These are phyloP conservation scores for Aspergillus incahuasiensis DNA, from an alignment of 495 filamentous ascomycete genomes.

Conservation along the genomic window DNA sequence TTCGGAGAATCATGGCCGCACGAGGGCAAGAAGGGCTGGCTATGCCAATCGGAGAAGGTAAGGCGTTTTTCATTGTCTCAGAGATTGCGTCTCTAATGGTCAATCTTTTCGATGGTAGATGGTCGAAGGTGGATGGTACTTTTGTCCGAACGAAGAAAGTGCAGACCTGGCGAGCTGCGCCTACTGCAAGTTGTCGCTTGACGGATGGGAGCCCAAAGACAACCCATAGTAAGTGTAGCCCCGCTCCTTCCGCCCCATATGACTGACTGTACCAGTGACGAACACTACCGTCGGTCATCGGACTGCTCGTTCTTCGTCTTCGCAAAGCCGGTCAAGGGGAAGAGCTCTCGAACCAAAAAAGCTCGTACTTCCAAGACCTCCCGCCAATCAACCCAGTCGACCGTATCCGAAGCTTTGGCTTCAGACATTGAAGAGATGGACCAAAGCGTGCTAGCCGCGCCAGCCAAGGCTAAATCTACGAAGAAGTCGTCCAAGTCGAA, in stretches of 20 bases:
- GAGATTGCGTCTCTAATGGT: slow-evolving; percentile 1
- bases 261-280: slow-evolving; percentile 56
- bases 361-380: slow-evolving; percentile 63
- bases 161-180: slow-evolving; percentile 82
- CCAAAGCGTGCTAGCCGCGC: slow-evolving; percentile 59
- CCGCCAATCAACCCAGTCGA: slow-evolving; percentile 68
- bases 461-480: slow-evolving; percentile 46
- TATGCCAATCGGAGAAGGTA: slow-evolving; percentile 83
- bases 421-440: slow-evolving; percentile 58
- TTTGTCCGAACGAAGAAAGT: slow-evolving; percentile 73
- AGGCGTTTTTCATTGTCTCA: background rate
- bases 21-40: slow-evolving; percentile 81
- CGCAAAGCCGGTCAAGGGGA: slow-evolving; percentile 38
- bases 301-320: slow-evolving; percentile 78
- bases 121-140: slow-evolving; percentile 89
- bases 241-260: slow-evolving; percentile 18
- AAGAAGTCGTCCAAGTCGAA: slow-evolving; percentile 44
- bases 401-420: slow-evolving; percentile 51
- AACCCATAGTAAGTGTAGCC: slow-evolving; percentile 65
- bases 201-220: slow-evolving; percentile 90
- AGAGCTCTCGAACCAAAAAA: slow-evolving; percentile 48
- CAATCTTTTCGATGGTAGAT: slow-evolving; percentile 50
- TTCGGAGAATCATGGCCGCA: slow-evolving; percentile 81
- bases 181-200: slow-evolving; percentile 80
- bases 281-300: slow-evolving; percentile 74